Percentiles rank a stretch among this genome's conserved stretches.
Conservation (phyloP, 2,329 filamentous ascomycete genomes). For the Fusarium humuli region DNA sequence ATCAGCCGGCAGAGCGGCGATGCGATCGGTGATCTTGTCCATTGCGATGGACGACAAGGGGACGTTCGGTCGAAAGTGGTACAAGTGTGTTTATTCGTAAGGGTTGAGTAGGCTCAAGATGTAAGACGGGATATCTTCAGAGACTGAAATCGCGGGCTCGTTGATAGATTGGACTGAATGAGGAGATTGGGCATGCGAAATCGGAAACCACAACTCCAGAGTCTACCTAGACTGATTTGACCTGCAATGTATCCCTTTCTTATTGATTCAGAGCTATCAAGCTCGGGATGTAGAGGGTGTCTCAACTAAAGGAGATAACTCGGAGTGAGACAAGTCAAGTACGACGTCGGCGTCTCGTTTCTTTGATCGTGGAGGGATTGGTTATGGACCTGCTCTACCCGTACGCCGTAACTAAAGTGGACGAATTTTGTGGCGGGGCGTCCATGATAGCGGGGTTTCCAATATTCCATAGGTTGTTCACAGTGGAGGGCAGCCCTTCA, state of each 20-base stretch:
- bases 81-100: background rate
- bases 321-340: constrained; percentile 24
- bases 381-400: background rate
- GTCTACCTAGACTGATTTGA: background rate
- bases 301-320: constrained; percentile 36
- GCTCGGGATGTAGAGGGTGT: constrained; percentile 1
- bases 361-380: constrained; percentile 33
- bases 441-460: constrained; percentile 42
- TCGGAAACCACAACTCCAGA: constrained; percentile 6
- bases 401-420: background rate
- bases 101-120: background rate
- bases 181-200: constrained; percentile 5
- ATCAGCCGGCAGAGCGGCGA: constrained; percentile 85
- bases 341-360: constrained; percentile 14
- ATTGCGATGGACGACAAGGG: constrained; percentile 55
- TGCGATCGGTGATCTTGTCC: constrained; percentile 95
- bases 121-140: constrained; percentile 32
- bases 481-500: background rate
- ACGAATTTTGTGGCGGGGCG: constrained; percentile 48
- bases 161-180: background rate
- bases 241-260: background rate
- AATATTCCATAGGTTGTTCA: constrained; percentile 9
- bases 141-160: constrained; percentile 5
- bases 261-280: constrained; percentile 13
- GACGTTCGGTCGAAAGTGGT: background rate